Conservation (phyloP, 1,284 basidiomycete species). For the Amylostereum areolatum region DNA sequence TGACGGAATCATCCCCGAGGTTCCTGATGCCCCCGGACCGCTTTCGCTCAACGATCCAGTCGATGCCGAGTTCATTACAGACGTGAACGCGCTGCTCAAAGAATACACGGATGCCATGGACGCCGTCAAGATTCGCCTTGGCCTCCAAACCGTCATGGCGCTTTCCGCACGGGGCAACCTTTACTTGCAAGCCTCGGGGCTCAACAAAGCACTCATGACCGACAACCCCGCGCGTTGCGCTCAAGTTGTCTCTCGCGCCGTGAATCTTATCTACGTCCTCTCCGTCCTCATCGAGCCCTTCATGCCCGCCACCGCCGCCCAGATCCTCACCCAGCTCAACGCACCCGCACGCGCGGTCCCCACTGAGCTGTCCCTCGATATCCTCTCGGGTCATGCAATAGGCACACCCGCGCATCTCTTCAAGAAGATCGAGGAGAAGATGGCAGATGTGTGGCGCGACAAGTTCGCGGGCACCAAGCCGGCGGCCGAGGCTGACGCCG, state of each 20-base stretch:
- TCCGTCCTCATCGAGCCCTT: constrained; percentile 88
- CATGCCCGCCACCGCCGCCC: constrained; percentile 88
- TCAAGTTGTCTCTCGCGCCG: constrained; percentile 82
- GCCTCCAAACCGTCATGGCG: constrained; percentile 85
- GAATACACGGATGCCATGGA: constrained; percentile 91
- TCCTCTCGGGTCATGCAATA: constrained; percentile 83
- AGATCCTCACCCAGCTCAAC: constrained; percentile 86
- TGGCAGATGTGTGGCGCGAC: constrained; percentile 78
- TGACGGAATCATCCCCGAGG: constrained; percentile 75
- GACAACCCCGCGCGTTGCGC: constrained; percentile 83
- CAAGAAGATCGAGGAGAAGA: constrained; percentile 90
- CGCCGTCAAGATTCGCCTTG: constrained; percentile 82
- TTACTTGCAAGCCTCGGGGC: constrained; percentile 88
- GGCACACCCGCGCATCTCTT: constrained; percentile 89
- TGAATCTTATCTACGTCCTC: constrained; percentile 93
- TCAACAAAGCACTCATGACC: constrained; percentile 87
- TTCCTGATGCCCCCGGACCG: constrained; percentile 61
- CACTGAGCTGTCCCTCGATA: constrained; percentile 65
- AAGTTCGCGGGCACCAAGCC: constrained; percentile 57
- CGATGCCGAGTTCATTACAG: constrained; percentile 76
- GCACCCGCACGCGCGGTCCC: constrained; percentile 82
- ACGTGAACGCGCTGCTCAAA: constrained; percentile 76
- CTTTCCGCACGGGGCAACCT: constrained; percentile 91
- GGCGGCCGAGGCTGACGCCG: constrained; percentile 23
- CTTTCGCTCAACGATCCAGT: constrained; percentile 61